phyloP scores from a whole-genome alignment of 306 rosid species.

The Lathyrus sativus region DNA sequence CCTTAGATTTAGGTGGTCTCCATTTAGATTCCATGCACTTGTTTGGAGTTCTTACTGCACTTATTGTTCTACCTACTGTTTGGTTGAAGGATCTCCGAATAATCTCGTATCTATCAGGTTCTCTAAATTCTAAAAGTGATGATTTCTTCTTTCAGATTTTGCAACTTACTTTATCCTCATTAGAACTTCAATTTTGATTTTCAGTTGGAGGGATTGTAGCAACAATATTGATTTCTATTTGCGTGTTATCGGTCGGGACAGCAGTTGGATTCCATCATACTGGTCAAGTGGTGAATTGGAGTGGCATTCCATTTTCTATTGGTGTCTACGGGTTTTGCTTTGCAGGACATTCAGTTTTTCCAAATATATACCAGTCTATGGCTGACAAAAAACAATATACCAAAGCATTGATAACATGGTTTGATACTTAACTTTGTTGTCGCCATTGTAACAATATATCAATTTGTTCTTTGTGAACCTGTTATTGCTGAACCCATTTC shows the following conservation, averaged over 20 bases:
- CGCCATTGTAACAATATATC: background rate
- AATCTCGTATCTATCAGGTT: conserved; percentile 76
- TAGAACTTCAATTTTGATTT: conserved; percentile 31
- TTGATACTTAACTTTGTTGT: conserved; percentile 18
- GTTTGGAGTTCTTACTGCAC: conserved; percentile 67
- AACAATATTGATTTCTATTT: conserved; percentile 58
- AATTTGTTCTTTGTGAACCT: too few species aligned
- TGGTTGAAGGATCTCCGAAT: conserved; percentile 75
- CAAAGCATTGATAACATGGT: conserved; percentile 48
- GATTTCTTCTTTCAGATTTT: conserved; percentile 8
- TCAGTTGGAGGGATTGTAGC: conserved; percentile 76
- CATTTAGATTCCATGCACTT: conserved; percentile 64
- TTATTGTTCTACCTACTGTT: conserved; percentile 73
- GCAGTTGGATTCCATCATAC: conserved; percentile 65
- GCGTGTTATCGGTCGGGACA: too few species aligned
- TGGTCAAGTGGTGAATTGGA: conserved; percentile 57
- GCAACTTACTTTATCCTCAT: conserved; percentile 23
- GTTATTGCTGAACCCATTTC: too few species aligned
- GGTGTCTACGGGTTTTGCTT: conserved; percentile 80
- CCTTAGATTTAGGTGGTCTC: conserved; percentile 53
- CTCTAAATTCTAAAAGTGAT: conserved; percentile 19
- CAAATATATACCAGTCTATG: conserved; percentile 86
- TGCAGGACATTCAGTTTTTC: conserved; percentile 81
- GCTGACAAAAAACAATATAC: conserved; percentile 67
- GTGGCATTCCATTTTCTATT: conserved; percentile 72